Evolutionary conservation across 2,329 filamentous ascomycete genomes (phyloP), one percentile per base, ranked within the genome.

Genomic region (Cercospora beticola): DNA sequence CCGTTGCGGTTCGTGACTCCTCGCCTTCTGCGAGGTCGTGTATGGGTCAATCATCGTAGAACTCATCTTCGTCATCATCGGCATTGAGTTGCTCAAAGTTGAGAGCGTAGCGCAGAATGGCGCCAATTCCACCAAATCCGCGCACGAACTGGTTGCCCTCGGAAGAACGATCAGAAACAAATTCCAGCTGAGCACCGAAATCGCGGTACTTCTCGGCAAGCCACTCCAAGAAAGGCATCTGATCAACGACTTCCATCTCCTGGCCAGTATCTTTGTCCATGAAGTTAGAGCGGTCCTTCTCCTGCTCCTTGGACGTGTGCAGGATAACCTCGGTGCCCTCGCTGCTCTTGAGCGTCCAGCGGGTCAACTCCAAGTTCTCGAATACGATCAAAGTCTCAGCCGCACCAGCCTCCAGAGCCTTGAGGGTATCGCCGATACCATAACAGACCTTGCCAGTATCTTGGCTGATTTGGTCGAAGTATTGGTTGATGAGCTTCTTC

Each of bases 121-220:
- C 94, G 75, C 95, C 95, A 76, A 99, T 97, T 79, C 95, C 95
- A 90, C 95, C 95, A 79, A 99, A 99, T 72, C 95, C 95, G 86
- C 97, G 98, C 78, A 99, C 95, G 83, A 99, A 99, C 86, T 99
- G 95, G 84, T 99, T 99, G 80, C 95, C 95, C 84, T 99, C 95
- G 70, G 92, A 97, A 70, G 94, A 98, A 74, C 93, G 91, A 81
- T 99, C 96, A 60, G 95, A 97, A 73, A 99, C 95, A 76, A 99
- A 99, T 82, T 99, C 95, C 54, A 99, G 88, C 33, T 89, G 91
- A 64, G 95, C 94, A 83, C 95, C 95, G 78, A 97, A 99, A 80
- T 98, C 93, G 82, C 95, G 96, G 87, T 98, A 98, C 81, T 95
- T 92, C 82, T 99, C 95, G 8, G 95, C 95, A 72, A 99, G 93